Evolutionary conservation across 2,329 filamentous ascomycete genomes (phyloP).

Genomic region (Akanthomyces muscarius): DNA sequence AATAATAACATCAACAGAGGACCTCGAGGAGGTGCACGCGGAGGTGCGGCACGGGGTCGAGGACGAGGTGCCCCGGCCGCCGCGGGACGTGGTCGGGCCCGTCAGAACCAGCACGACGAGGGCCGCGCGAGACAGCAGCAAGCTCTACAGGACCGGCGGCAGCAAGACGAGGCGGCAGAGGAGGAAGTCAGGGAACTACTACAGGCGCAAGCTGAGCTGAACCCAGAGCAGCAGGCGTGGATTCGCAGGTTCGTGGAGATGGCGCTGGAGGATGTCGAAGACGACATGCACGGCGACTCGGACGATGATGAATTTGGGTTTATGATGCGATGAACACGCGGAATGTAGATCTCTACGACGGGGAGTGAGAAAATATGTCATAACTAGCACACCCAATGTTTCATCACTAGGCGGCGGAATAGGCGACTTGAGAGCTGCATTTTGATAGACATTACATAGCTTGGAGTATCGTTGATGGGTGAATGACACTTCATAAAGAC

Average conservation of each 20-base stretch:
- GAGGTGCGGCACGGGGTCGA: conserved; percentile 6
- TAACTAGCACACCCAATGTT: background rate
- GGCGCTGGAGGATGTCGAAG: conserved; percentile 50
- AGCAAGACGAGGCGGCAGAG: conserved; percentile 3
- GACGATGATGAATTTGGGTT: conserved; percentile 29
- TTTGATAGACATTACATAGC: background rate
- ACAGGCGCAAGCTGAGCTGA: conserved; percentile 31
- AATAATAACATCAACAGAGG: conserved; percentile 18
- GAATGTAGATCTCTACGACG: background rate
- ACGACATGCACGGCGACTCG: conserved; percentile 43
- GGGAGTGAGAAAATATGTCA: background rate
- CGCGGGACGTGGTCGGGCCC: background rate
- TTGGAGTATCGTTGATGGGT: background rate
- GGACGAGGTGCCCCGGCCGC: background rate
- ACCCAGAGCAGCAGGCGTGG: conserved; percentile 49
- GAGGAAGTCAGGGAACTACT: background rate
- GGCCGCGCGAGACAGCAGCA: conserved; percentile 20
- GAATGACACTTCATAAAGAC: background rate
- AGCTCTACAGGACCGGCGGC: conserved; percentile 16
- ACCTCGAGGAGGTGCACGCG: conserved; percentile 15
- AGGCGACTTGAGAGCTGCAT: background rate
- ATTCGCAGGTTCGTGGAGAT: conserved; percentile 52
- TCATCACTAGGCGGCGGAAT: background rate
- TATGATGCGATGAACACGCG: conserved; percentile 19
- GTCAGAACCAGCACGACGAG: background rate